Base-by-base conservation (phyloP, 768 basidiomycete species). In the Rickenella mellea region DNA sequence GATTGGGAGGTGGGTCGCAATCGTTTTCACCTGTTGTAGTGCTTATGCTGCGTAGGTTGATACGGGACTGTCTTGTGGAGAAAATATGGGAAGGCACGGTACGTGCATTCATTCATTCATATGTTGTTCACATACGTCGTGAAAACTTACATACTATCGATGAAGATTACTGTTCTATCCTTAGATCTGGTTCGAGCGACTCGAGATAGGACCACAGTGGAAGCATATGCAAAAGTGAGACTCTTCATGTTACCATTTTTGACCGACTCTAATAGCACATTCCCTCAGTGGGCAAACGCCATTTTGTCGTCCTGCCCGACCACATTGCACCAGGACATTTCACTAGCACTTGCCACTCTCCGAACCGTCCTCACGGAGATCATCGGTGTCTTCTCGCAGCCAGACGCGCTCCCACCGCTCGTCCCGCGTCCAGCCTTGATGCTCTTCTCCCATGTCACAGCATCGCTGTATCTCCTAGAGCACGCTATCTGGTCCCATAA, bases 81-180 rank as follows among this genome's bases (percentile, higher is more conserved):
- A 82, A 78, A 51, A 85, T 89, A 30, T 88, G 85, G 84, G 86
- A 88, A 59, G 84, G 83, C 0, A 84, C 83, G 0, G 27, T 37
- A 4, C 40, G 41, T 20, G 39, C 30, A 10, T 30, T 45, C 10
- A 5, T 9, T 3, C 11, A 3, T 12, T 3, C 14, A 10, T 21
- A 22, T 3, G 8, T 10, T 4, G 5, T 14, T 14, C 38, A 22
- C 32, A 26, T 6, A n/a, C 35, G 12, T 8, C 4, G 15, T 17
- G 19, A 14, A 36, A 10, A 10, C n/a, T 32, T 43, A 7, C 44
- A 45, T 11, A 41, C 46, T 30, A 15, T 15, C 29, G 15, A 17
- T 2, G 10, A 19, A 36, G 33, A 67, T 70, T 11, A 74, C 73
- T 0, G 80, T 87, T 3, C 69, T 87, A 4, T 68, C 82, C 1